Evolutionary conservation across 2,329 filamentous ascomycete genomes (phyloP), one percentile per base, ranked within the genome.

Genomic region (Paraphoma chrysanthemicola): DNA sequence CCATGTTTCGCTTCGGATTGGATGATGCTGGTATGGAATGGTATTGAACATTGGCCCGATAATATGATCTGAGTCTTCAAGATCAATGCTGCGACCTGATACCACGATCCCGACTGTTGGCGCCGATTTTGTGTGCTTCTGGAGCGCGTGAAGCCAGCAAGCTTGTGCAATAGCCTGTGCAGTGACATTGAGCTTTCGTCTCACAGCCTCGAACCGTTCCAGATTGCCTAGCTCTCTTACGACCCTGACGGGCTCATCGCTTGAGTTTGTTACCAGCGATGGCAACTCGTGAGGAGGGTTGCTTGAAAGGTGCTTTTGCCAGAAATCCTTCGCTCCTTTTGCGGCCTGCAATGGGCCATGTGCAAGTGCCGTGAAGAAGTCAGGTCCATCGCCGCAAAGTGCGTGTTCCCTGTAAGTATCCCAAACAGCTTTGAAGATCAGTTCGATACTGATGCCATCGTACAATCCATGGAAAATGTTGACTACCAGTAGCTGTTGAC

Each of bases 11-110:
- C 75, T 68, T 0, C 73, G 60, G 6, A 76, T 58, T 12, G 84
- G 62, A 6, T 78, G 70, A 33, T 87, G 76, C 52, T 85, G 82
- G 70, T 90, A 92, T 0, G 93, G 92, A 1, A 97, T 80, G 0
- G 93, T 97, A 71, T 97, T 97, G 82, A 97, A 96, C 17, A 97
- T 78, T 0, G 94, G 93, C 0, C 93, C 94, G 42, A 95, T 84
- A 0, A 91, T 85, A 18, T 81, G 71, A 45, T 93, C 89, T 1
- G 88, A 84, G 1, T 81, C 81, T 7, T 88, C 83, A 11, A 92
- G 77, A 43, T 90, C 85, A 4, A 96, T 85, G 0, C 87, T 85
- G 56, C 93, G 85, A 0, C 93, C 94, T 6, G 93, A 95, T 0
- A 91, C 84, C 11, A 97, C 84, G 17, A 96, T 79, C 0, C 94